Conservation (phyloP, 768 basidiomycete genomes). For the Mycena latifolia region DNA sequence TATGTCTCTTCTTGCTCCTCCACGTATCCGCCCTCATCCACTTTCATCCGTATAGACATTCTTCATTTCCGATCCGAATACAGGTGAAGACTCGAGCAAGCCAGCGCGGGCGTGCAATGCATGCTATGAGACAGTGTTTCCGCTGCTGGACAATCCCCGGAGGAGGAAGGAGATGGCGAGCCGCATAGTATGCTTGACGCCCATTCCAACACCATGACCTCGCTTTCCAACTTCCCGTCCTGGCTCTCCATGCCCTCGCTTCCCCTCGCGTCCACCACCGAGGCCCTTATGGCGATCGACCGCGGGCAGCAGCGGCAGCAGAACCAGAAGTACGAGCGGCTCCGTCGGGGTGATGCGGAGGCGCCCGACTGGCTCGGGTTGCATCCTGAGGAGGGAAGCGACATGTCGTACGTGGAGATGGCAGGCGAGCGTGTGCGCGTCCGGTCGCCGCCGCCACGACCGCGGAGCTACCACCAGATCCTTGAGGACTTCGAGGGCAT, state of each 20-base stretch:
- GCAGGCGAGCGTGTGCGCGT: slow-evolving; percentile 46
- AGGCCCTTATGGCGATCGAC: slow-evolving; percentile 64
- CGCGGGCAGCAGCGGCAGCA: slow-evolving; percentile 25
- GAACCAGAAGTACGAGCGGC: slow-evolving; percentile 40
- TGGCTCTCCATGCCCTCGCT: slow-evolving; percentile 71
- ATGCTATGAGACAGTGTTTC: slow-evolving; percentile 91
- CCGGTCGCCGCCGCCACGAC: slow-evolving; percentile 55
- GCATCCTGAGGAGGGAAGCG: slow-evolving; percentile 18
- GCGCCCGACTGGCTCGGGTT: slow-evolving; percentile 29
- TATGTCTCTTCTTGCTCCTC: slow-evolving; percentile 46
- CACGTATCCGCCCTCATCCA: not conserved
- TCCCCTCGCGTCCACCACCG: slow-evolving; percentile 51
- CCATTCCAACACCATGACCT: slow-evolving; percentile 56
- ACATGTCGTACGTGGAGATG: slow-evolving; percentile 34
- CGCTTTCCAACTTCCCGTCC: slow-evolving; percentile 64
- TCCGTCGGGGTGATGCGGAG: slow-evolving; percentile 30
- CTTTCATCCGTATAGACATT: slow-evolving; percentile 70
- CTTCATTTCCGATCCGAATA: slow-evolving; percentile 73
- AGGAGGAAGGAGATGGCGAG: slow-evolving; percentile 25
- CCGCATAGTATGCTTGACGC: slow-evolving; percentile 12
- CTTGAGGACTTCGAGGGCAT: slow-evolving; percentile 68
- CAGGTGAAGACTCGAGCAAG: slow-evolving; percentile 59
- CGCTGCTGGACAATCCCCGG: slow-evolving; percentile 53
- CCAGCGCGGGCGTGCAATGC: slow-evolving; percentile 87
- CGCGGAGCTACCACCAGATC: slow-evolving; percentile 76